These are phyloP conservation scores for Nelumbo lutea DNA, from an alignment of 164 flowering plant species.

Conservation along the genomic window DNA sequence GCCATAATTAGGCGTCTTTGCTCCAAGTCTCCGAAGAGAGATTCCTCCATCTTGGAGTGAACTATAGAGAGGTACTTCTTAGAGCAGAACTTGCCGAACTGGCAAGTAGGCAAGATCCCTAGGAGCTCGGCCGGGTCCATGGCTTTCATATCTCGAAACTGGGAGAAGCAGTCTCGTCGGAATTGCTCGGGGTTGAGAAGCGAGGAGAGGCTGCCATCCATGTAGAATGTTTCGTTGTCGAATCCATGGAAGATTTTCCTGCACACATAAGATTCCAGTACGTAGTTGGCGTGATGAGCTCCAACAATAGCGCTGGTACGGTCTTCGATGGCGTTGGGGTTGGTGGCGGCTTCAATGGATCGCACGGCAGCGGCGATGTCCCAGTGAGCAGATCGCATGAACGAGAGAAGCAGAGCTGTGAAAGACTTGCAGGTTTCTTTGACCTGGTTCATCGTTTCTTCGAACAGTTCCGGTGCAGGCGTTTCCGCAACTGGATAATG, in stretches of 20 bases:
- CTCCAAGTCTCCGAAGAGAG: conserved; percentile 61
- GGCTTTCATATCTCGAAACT: too few species aligned
- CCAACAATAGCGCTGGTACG: conserved; percentile 30
- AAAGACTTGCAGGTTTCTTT: too few species aligned
- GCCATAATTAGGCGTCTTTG: conserved; percentile 12
- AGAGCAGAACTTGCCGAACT: conserved; percentile 72
- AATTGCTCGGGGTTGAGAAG: conserved; percentile 12
- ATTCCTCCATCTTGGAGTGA: conserved; percentile 31
- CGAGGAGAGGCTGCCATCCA: conserved; percentile 59
- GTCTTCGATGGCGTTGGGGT: too few species aligned
- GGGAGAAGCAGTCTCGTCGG: too few species aligned
- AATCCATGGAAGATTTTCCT: too few species aligned
- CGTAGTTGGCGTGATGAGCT: conserved; percentile 66
- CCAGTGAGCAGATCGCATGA: conserved; percentile 52
- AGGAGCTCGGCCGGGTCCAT: conserved; percentile 61
- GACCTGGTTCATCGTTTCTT: conserved; percentile 14
- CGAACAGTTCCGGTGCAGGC: conserved; percentile 66
- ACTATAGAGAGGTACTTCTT: conserved; percentile 71
- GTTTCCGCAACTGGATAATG: conserved; percentile 35
- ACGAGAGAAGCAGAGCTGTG: conserved; percentile 27
- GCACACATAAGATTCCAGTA: conserved; percentile 6
- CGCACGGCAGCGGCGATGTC: conserved; percentile 57
- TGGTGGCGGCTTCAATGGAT: conserved; percentile 4
- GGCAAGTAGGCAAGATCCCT: conserved; percentile 68
- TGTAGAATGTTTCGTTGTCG: too few species aligned